Evolutionary conservation across 23 red algal genomes (phyloP), one percentile per base, ranked within the genome.

Genomic region (Chondrus crispus): DNA sequence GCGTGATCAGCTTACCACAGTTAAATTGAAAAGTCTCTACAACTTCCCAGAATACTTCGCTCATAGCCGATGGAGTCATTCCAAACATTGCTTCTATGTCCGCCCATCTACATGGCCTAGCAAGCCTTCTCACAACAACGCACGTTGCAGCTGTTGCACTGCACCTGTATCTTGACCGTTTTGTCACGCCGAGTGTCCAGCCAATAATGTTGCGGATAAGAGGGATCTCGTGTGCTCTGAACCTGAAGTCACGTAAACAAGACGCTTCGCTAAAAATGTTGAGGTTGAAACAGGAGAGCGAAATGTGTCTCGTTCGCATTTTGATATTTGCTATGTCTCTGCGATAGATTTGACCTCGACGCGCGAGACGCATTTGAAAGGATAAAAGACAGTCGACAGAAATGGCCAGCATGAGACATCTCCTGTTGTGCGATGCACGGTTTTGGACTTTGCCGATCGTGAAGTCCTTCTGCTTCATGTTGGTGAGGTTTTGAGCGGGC

Each of bases 381-480:
- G 32, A 26, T 1, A 26, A 0, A 39, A 26, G 0, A 26, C 29
- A n/a, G 12, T 48, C 38, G 43, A 20, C 28, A 1, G 44, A 26
- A 42, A 77, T 46, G 28, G 71, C 71, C 26, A 48, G 26, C 37
- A 42, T 46, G 1, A 48, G 38, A 26, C 37, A 22, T 48, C 37
- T 48, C 26, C 38, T 20, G 37, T 32, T n/a, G 26, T 32, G 58
- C 58, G 26, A 30, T 64, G 26, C 24, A 32, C 78, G 78, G 30
- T 38, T 40, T 82, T 45, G 26, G 30, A 38, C 78, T 26, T 60
- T 52, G 22, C 33, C 46, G 46, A 82, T 60, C 30, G 39, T 29
- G 52, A 36, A 82, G 78, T 82, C 78, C 32, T 35, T 82, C 78
- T 58, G 78, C 46, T 45, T 35, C 78, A 82, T 82, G 20, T 4